Conservation (phyloP, 495 filamentous ascomycete species). For the Aspergillus campestris region DNA sequence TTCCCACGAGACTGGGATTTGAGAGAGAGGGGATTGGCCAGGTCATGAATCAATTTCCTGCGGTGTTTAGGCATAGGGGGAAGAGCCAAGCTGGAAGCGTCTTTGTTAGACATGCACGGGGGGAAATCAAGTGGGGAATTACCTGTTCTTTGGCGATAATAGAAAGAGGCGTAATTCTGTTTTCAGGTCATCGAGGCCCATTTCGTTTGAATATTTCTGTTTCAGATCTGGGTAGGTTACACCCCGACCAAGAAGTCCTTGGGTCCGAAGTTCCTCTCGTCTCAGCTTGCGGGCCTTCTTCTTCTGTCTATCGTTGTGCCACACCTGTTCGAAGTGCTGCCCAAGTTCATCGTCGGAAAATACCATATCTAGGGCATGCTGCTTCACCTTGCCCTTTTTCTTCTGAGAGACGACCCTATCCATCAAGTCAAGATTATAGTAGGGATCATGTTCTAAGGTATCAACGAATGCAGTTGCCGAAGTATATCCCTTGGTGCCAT, state of each 20-base stretch:
- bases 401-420: conserved; percentile 58
- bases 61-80: conserved; percentile 76
- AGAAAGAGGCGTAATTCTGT: conserved; percentile 66
- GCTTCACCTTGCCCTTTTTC: conserved; percentile 47
- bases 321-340: conserved; percentile 47
- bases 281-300: conserved; percentile 75
- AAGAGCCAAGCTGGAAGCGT: conserved; percentile 54
- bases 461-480: conserved; percentile 58
- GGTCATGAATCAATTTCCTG: conserved; percentile 67
- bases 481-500: conserved; percentile 8
- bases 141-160: conserved; percentile 54
- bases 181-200: conserved; percentile 62
- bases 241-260: conserved; percentile 69
- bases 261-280: conserved; percentile 65
- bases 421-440: conserved; percentile 75
- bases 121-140: conserved; percentile 14
- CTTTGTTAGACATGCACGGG: conserved; percentile 2
- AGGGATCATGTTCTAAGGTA: conserved; percentile 49
- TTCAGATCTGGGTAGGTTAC: conserved; percentile 55
- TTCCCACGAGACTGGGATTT: conserved; percentile 79
- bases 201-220: conserved; percentile 63
- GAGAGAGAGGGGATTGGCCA: conserved; percentile 61
- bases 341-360: conserved; percentile 72
- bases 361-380: conserved; percentile 39
- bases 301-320: conserved; percentile 69